These are phyloP conservation scores for Elsinoe australis DNA, from an alignment of 2,329 filamentous ascomycete genomes.

Conservation along the genomic window DNA sequence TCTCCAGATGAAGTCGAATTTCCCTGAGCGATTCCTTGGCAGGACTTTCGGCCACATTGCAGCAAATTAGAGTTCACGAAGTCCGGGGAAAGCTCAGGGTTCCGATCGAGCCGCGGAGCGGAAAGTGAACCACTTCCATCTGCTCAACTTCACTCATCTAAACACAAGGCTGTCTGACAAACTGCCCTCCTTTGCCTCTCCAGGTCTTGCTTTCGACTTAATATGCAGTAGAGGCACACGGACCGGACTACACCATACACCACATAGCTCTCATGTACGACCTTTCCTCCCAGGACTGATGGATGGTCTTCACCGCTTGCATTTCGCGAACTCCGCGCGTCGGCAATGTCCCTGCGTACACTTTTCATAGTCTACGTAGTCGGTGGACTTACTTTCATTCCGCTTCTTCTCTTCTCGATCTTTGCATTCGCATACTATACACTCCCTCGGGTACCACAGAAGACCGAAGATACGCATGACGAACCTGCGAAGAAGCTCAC, in stretches of 20 bases:
- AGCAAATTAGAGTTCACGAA: slow-evolving; percentile 1
- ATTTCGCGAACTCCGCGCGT: neutral
- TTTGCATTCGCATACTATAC: slow-evolving; percentile 62
- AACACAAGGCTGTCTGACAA: too few relatives aligned
- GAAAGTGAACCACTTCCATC: slow-evolving; percentile 2
- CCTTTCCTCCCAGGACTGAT: neutral
- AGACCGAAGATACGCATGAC: neutral
- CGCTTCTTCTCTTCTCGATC: slow-evolving; percentile 56
- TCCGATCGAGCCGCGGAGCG: neutral
- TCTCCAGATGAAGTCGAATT: slow-evolving; percentile 13
- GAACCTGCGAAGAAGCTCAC: slow-evolving; percentile 26
- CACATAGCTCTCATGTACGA: neutral
- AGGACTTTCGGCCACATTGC: slow-evolving; percentile 10
- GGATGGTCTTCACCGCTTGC: slow-evolving; percentile 5
- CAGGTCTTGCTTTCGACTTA: too few relatives aligned
- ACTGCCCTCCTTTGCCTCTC: too few relatives aligned
- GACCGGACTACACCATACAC: too few relatives aligned
- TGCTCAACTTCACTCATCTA: too few relatives aligned
- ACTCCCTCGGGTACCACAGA: slow-evolving; percentile 41
- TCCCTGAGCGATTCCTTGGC: slow-evolving; percentile 14
- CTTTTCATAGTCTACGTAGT: slow-evolving; percentile 73
- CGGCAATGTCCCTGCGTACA: slow-evolving; percentile 35
- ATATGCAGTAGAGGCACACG: too few relatives aligned
- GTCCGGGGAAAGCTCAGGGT: slow-evolving; percentile 14
- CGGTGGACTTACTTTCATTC: slow-evolving; percentile 81